Percentiles rank a stretch among this genome's conserved stretches.
Conservation (phyloP, 331 rosid species). For the Pyracantha coccinea region DNA sequence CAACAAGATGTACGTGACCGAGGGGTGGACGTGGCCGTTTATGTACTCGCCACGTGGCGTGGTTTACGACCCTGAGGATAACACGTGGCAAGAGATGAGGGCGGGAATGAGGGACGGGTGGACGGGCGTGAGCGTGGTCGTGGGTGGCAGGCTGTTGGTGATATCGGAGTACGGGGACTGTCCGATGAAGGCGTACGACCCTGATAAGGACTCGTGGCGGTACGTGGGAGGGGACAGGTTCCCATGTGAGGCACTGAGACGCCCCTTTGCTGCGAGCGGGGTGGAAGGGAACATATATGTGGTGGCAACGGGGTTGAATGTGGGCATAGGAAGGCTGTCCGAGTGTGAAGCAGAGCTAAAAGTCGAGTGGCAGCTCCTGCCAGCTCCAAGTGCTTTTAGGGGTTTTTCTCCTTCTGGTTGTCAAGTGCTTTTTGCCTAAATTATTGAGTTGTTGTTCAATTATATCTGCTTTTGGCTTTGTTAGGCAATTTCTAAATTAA, state of each 20-base stretch:
- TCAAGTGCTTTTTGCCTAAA: conserved; percentile 44
- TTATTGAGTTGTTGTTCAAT: not conserved
- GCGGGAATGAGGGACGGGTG: conserved; percentile 56
- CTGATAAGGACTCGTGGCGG: conserved; percentile 40
- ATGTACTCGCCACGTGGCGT: conserved; percentile 35
- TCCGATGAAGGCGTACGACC: conserved; percentile 44
- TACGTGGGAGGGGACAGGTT: conserved; percentile 44
- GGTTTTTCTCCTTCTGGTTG: conserved; percentile 35
- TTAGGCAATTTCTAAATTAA: not conserved
- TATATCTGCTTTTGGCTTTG: not conserved
- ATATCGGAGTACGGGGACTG: conserved; percentile 51
- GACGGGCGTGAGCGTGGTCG: conserved; percentile 45
- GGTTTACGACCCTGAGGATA: conserved; percentile 20
- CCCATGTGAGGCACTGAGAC: conserved; percentile 36
- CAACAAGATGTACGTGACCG: conserved; percentile 44
- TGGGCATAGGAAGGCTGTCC: conserved; percentile 35
- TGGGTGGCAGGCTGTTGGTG: conserved; percentile 30
- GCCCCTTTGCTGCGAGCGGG: conserved; percentile 42
- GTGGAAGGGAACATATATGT: conserved; percentile 39
- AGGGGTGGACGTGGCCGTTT: conserved; percentile 80
- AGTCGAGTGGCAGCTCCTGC: conserved; percentile 44
- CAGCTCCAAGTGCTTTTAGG: conserved; percentile 26
- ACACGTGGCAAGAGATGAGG: conserved; percentile 48
- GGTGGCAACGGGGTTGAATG: conserved; percentile 39
- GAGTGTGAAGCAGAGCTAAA: conserved; percentile 4